Percentiles rank a stretch among this genome's conserved stretches.
phyloP scores from a whole-genome alignment of 202 grass and related monocot genomes.

The Setaria viridis region DNA sequence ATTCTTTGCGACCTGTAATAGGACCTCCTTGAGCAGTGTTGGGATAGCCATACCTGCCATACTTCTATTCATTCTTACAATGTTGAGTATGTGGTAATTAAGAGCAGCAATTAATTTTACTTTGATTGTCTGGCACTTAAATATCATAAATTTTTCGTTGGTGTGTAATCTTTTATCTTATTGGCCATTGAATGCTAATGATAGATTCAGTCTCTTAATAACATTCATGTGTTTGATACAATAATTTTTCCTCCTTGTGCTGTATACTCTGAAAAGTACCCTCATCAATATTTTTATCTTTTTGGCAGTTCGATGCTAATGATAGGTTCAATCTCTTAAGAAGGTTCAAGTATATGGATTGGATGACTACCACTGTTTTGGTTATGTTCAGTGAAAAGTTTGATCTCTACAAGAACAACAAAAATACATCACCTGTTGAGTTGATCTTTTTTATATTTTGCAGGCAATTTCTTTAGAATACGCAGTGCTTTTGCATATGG shows the following conservation, averaged over 20 bases:
- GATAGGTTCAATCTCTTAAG: slow-evolving; percentile 12
- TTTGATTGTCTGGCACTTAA: slow-evolving; percentile 13
- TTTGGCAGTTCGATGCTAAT: neutral
- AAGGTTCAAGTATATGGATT: neutral
- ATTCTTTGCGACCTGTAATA: neutral
- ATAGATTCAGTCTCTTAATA: slow-evolving; percentile 18
- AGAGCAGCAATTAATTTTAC: slow-evolving; percentile 7
- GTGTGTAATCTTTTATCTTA: neutral
- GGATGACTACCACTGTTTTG: neutral
- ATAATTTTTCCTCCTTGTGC: neutral
- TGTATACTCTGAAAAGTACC: slow-evolving; percentile 17
- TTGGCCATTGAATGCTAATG: slow-evolving; percentile 18
- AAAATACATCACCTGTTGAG: neutral
- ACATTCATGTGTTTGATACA: neutral
- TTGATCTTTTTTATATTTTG: slow-evolving; percentile 28
- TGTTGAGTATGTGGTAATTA: slow-evolving; percentile 18
- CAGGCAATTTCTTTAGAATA: slow-evolving; percentile 98
- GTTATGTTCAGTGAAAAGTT: slow-evolving; percentile 21
- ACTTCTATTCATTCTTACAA: neutral
- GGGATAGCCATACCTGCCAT: too few relatives aligned
- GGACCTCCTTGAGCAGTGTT: neutral
- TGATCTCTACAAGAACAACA: neutral
- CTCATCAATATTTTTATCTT: neutral
- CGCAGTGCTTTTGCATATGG: slow-evolving; percentile 90
- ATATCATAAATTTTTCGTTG: neutral